phyloP scores from a whole-genome alignment of 2,329 filamentous ascomycete species.

The Westerdykella sp. region DNA sequence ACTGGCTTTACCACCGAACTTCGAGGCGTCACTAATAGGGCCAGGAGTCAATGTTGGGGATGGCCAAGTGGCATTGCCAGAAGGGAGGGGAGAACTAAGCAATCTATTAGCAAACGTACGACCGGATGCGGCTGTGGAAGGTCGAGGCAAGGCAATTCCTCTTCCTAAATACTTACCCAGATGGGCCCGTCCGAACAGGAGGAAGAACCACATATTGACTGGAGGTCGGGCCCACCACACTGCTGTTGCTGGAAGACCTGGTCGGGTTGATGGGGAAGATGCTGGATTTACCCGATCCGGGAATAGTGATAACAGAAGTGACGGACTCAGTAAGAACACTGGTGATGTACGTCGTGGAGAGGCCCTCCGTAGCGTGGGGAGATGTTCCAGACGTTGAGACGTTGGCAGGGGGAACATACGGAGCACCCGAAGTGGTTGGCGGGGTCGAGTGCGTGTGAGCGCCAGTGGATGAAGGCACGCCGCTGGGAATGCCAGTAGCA shows the following conservation, averaged over 20 bases:
- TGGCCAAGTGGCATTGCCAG: conserved; percentile 16
- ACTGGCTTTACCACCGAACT: conserved; percentile 17
- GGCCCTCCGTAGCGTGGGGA: too few species aligned
- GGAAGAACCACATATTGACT: too few species aligned
- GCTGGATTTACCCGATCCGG: not conserved
- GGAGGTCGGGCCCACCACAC: not conserved
- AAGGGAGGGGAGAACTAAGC: not conserved
- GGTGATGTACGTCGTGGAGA: conserved; percentile 18
- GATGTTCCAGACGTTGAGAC: too few species aligned
- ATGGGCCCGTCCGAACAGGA: too few species aligned
- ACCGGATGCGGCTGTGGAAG: not conserved
- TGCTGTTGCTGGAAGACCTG: conserved; percentile 5
- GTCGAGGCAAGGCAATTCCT: too few species aligned
- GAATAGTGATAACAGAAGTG: conserved; percentile 17
- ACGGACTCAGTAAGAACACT: conserved; percentile 19
- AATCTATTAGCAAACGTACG: not conserved
- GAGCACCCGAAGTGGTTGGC: not conserved
- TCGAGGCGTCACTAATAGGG: conserved; percentile 18
- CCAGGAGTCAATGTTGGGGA: conserved; percentile 20
- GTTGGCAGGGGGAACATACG: not conserved
- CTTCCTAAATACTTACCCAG: too few species aligned
- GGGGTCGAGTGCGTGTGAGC: not conserved
- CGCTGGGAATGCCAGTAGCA: not conserved
- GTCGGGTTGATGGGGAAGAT: conserved; percentile 6
- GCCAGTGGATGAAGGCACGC: not conserved